Percentiles rank a stretch among this genome's conserved stretches.
These are phyloP conservation scores for Epichloe gansuensis DNA, from an alignment of 2,329 filamentous ascomycete species.

Conservation along the genomic window DNA sequence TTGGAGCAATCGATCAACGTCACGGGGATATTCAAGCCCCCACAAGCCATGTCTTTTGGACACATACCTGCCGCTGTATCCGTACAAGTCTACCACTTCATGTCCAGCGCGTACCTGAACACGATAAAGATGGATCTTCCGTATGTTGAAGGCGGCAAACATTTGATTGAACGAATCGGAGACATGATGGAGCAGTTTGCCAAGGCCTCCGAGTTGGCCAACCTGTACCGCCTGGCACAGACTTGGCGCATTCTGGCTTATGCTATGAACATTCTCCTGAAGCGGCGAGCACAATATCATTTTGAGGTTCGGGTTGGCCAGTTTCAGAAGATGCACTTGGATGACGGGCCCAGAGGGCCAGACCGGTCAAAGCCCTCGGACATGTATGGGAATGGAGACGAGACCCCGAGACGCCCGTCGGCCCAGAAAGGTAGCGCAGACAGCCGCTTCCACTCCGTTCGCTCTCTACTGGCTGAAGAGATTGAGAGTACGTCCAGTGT, in stretches of 20 bases:
- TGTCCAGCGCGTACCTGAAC: constrained; percentile 43
- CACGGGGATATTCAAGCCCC: constrained; percentile 43
- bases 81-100: constrained; percentile 40
- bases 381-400: constrained; percentile 20
- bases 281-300: constrained; percentile 43
- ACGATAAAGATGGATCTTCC: constrained; percentile 38
- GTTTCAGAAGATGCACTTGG: constrained; percentile 21
- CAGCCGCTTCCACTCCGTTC: constrained; percentile 19
- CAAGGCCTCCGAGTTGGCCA: constrained; percentile 40
- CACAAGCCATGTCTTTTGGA: constrained; percentile 51
- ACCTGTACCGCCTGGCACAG: constrained; percentile 47
- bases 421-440: constrained; percentile 17
- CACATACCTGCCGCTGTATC: constrained; percentile 39
- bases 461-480: constrained; percentile 40
- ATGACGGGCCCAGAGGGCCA: constrained; percentile 15
- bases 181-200: constrained; percentile 44
- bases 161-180: constrained; percentile 34
- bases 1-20: constrained; percentile 46
- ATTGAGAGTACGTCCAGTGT: constrained; percentile 51
- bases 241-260: constrained; percentile 51
- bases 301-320: constrained; percentile 34
- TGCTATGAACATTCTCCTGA: constrained; percentile 40
- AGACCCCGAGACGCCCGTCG: constrained; percentile 23
- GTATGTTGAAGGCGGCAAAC: constrained; percentile 19
- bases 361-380: constrained; percentile 16